phyloP scores from a whole-genome alignment of 306 rosid species.

The Corylus americana region DNA sequence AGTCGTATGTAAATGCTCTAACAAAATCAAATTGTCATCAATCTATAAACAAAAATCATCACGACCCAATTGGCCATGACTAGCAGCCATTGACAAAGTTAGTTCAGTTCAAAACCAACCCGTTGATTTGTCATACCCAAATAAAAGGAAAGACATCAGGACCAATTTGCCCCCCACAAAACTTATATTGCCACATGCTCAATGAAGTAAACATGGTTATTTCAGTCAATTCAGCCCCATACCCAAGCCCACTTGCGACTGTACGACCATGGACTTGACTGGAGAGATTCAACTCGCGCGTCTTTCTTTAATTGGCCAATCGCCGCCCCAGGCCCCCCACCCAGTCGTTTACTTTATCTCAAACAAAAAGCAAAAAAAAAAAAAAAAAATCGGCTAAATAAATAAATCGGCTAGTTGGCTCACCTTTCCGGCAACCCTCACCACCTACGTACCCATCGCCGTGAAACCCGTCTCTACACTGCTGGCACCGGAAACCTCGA shows the following conservation, averaged over 20 bases:
- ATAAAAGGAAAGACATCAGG: not conserved
- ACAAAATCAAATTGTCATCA: not conserved
- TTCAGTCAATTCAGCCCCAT: not conserved
- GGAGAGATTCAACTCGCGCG: constrained; percentile 21
- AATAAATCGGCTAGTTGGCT: constrained; percentile 32
- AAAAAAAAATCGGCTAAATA: not conserved
- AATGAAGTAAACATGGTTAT: not conserved
- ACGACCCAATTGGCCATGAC: not conserved
- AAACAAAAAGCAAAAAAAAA: not conserved
- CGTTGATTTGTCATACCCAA: no score
- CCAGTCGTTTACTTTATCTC: constrained; percentile 12
- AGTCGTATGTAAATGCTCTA: no score
- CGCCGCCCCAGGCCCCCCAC: constrained; percentile 3
- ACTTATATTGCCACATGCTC: no score
- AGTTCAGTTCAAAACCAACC: not conserved
- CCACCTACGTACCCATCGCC: constrained; percentile 12
- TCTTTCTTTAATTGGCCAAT: constrained; percentile 25
- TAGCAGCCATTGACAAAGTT: not conserved
- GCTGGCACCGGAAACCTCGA: constrained; percentile 52
- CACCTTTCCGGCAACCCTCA: constrained; percentile 71
- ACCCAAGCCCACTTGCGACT: not conserved
- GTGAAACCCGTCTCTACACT: constrained; percentile 63
- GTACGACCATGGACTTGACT: not conserved
- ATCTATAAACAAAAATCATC: not conserved
- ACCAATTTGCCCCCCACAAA: not conserved